Base-by-base conservation (phyloP, 352 stramenopile genomes). In the Phytophthora idaei region DNA sequence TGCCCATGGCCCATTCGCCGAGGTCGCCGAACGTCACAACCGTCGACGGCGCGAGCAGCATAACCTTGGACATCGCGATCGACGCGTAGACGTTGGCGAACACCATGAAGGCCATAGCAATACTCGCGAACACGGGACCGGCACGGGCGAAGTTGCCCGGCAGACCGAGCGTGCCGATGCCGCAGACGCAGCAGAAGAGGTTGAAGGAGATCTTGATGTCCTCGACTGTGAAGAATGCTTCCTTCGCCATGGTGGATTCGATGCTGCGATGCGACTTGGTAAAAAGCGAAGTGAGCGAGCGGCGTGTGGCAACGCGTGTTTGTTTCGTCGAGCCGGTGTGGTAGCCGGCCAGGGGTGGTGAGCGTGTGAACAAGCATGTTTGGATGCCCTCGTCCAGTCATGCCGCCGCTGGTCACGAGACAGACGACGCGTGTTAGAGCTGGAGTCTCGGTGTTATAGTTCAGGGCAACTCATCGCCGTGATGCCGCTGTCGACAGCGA, bases 161-260 rank as follows among this genome's bases (percentile, higher is more conserved):
- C 47, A 90, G 71, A 51, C 80, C 80, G 51, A 90, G 76, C 50
- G 81, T 85, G 11, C 81, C 81, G 52, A 90, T 84, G 50, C 80
- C 80, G 42, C 52, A 88, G 37, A 89, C 77, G 31, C 74, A 83
- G 64, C 80, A 89, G 44, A 87, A 73, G 31, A 73, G 65, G 52
- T 73, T 73, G 59, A 73, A 73, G 21, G 59, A 73, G 44, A 64
- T 63, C 47, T 73, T 73, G 53, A 63, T 41, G 50, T 73, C 65
- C 48, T 73, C 65, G 12, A 65, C 3, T 32, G 65, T 73, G 59
- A 73, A 69, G 27, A 69, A 61, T 14, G 59, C 17, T 37, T 61
- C 58, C 45, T 67, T 71, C 44, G 57, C 64, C 65, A 87, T 88
- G 64, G 66, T 61, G 55, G 66, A 67, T 29, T 75, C 60, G 17